Evolutionary conservation across 768 basidiomycete genomes (phyloP), one percentile per base, ranked within the genome.

Genomic region (Dioszegia hungarica): DNA sequence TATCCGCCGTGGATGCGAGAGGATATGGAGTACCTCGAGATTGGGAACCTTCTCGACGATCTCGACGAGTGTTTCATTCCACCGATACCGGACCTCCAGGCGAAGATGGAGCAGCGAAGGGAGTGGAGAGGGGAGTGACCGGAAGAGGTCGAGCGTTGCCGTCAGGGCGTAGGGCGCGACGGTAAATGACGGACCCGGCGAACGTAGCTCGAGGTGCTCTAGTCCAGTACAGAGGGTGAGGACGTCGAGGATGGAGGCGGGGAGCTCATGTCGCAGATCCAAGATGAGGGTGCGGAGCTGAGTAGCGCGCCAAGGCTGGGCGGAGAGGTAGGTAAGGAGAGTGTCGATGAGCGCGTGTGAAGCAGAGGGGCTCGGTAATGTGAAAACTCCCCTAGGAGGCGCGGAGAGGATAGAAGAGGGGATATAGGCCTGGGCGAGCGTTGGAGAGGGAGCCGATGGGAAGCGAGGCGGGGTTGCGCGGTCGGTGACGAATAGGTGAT

Each of bases 51-150:
- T 27, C 8, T 25, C 17, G 28, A 65, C 40, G 2, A 49, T 57
- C 14, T 40, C 38, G 5, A 36, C 19, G 5, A 65, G 8, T 5
- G 52, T 44, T 24, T 49, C 29, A 38, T 64, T 56, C 63, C 63
- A 64, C 12, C 57, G 12, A 14, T 43, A 43, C 19, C 54, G 31
- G 37, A 64, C 22, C 24, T 56, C 37, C 6, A 64, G 37, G 24
- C 45, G 48, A 20, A 64, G 59, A 46, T 61, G 49, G 15, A 37
- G 31, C 3, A 64, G 60, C 14, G 39, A 28, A 2, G 22, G 39
- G 29, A 62, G 48, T n/a, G 37, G 49, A 1, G n/a, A 11, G n/a
- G 25, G 17, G 6, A 62, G 37, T 8, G 54, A 34, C 3, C 34
- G 48, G 27, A 58, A 51, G 11, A 55, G 27, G 34, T 51, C 49